Base-by-base conservation (phyloP, 1,139 yeast species). In the Spathaspora sp. region DNA sequence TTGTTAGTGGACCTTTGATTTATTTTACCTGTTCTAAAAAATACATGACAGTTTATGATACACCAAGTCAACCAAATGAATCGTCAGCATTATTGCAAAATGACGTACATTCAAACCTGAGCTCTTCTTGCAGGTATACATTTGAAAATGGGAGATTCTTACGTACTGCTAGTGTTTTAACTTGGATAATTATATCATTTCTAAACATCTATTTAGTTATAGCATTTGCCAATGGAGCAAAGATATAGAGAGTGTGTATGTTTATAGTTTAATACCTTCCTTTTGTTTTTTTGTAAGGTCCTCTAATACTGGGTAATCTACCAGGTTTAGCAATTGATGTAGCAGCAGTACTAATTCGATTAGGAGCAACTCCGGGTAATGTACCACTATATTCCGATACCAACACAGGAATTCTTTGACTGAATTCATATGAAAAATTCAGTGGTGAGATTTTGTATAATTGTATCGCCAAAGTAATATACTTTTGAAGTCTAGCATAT, bases 381-480 rank as follows among this genome's bases (percentile, higher is more conserved):
- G 86, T 78, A 45, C 98, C 98, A 39, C 79, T 72, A 58, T 87
- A 90, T 55, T 86, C 89, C 16, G 84, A 79, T 58, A 83, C 81
- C 47, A 87, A 72, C 1, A 87, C 86, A 0, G 97, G 96, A 39
- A 90, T 57, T 46, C 66, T 74, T 42, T 70, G 62, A 53, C 76
- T 72, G 45, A 72, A 62, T 39, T 62, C 58, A 36, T 64, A 52
- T 10, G 78, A 67, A 31, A 78, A 56, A 16, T 60, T 58, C 15
- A 56, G 56, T 7, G 70, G 67, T 5, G 54, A 49, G 7, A 70
- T 49, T 17, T 65, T 60, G 51, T 64, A 54, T n/a, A 59, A 50
- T 36, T 63, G 60, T 17, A 74, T 60, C 16, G 70, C 61, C 38
- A 72, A 51, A 3, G 66, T 49, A 24, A 73, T 56, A 41, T 72